phyloP scores from a whole-genome alignment of 352 stramenopile species.

The Halophytophthora batemanensis region DNA sequence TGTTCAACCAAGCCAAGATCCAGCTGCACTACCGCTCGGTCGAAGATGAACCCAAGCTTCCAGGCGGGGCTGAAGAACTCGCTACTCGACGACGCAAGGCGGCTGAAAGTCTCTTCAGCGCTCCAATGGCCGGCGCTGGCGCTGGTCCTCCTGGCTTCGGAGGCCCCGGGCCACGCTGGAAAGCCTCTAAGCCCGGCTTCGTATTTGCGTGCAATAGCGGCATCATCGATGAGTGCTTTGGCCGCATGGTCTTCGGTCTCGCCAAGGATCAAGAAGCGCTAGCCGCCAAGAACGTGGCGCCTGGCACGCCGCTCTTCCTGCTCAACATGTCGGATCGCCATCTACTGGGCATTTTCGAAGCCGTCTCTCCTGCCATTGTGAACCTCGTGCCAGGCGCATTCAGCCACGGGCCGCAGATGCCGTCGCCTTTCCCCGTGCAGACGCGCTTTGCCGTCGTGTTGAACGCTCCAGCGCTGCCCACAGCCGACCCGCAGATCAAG shows the following conservation, averaged over 20 bases:
- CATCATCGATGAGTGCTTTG: constrained; percentile 88
- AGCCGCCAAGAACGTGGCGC: constrained; percentile 58
- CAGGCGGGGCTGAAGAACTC: constrained; percentile 70
- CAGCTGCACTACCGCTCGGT: constrained; percentile 80
- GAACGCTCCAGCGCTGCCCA: constrained; percentile 70
- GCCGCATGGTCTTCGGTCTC: constrained; percentile 80
- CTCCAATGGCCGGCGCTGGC: constrained; percentile 5
- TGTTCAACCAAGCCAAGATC: constrained; percentile 84
- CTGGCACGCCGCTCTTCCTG: constrained; percentile 80
- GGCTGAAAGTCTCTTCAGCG: constrained; percentile 63
- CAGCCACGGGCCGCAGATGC: constrained; percentile 41
- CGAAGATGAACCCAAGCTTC: constrained; percentile 75
- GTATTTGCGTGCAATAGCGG: constrained; percentile 76
- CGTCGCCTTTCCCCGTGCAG: constrained; percentile 74
- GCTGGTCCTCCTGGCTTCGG: constrained; percentile 23
- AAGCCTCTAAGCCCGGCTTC: constrained; percentile 60
- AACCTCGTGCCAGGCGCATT: constrained; percentile 86
- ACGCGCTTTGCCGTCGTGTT: constrained; percentile 63
- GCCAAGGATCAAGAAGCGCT: constrained; percentile 66
- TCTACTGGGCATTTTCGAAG: constrained; percentile 83
- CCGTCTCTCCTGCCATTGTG: constrained; percentile 58
- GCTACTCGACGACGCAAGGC: constrained; percentile 65
- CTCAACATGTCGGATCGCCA: constrained; percentile 86
- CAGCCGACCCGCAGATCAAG: constrained; percentile 68
- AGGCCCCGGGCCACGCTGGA: constrained; percentile 34